Conservation (phyloP, 2,329 filamentous ascomycete species). For the Aspergillus hortae region DNA sequence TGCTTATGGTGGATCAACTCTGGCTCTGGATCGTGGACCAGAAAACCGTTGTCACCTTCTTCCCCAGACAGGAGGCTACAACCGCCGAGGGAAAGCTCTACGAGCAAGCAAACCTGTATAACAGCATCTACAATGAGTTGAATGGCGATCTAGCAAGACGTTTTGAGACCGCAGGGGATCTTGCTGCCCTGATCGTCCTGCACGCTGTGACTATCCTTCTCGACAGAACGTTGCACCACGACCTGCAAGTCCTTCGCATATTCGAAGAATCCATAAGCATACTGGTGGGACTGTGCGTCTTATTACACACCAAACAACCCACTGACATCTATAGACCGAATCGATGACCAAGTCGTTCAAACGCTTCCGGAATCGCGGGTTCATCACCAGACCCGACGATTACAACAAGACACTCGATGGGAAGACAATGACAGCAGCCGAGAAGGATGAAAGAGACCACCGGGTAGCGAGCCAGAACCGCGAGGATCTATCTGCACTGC, state of each 20-base stretch:
- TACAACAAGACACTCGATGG: constrained; percentile 27
- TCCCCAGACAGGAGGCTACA: constrained; percentile 32
- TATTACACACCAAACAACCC: fast-evolving
- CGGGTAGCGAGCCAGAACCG: constrained; percentile 57
- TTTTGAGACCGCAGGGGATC: constrained; percentile 60
- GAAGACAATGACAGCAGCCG: constrained; percentile 27
- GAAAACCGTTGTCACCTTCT: constrained; percentile 32
- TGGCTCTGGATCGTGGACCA: constrained; percentile 51
- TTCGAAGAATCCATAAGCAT: constrained; percentile 66
- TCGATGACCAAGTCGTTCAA: constrained; percentile 62
- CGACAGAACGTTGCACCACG: constrained; percentile 57
- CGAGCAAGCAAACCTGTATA: constrained; percentile 56
- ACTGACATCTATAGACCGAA: constrained; percentile 48
- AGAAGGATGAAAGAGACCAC: constrained; percentile 44
- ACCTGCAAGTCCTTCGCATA: constrained; percentile 62
- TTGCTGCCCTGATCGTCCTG: constrained; percentile 59
- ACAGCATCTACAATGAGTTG: constrained; percentile 63
- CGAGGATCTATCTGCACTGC: constrained; percentile 59
- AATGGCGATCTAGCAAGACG: constrained; percentile 62
- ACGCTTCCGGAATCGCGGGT: constrained; percentile 57
- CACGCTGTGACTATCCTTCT: constrained; percentile 62
- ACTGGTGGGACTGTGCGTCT: constrained; percentile 41
- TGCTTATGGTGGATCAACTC: constrained; percentile 66
- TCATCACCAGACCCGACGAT: constrained; percentile 41
- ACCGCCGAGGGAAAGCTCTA: constrained; percentile 32